phyloP scores from a whole-genome alignment of 306 rosid genomes.

The Cicer cuneatum region DNA sequence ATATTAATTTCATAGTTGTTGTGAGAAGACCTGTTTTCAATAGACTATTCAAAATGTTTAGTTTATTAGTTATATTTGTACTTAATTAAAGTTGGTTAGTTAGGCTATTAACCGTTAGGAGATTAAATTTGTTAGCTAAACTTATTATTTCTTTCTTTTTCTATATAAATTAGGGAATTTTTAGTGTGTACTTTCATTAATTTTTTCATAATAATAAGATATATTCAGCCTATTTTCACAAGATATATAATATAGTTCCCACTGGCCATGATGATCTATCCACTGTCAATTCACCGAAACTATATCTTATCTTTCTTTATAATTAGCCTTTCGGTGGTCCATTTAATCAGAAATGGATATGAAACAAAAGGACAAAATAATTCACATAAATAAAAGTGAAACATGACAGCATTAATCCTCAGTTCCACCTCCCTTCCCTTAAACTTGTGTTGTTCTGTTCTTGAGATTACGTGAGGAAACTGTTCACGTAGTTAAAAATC shows the following conservation, averaged over 20 bases:
- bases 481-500: constrained; percentile 30
- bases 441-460: constrained; percentile 13
- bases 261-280: constrained; percentile 3
- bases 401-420: constrained; percentile 41
- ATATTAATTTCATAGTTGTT: background rate
- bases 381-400: constrained; percentile 42
- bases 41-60: background rate
- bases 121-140: too few species aligned
- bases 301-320: constrained; percentile 20
- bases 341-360: constrained; percentile 27
- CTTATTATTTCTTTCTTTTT: too few species aligned
- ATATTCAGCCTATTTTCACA: too few species aligned
- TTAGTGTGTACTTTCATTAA: too few species aligned
- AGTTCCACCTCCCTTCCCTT: background rate
- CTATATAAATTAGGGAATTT: too few species aligned
- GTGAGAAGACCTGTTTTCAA: constrained; percentile 17
- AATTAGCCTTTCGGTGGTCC: constrained; percentile 55
- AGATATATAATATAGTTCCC: too few species aligned
- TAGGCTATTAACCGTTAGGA: too few species aligned
- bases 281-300: constrained; percentile 44
- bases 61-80: too few species aligned
- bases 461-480: constrained; percentile 22
- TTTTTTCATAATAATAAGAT: too few species aligned
- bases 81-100: too few species aligned
- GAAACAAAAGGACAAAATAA: constrained; percentile 50